phyloP scores from a whole-genome alignment of 441 rosid species.

The Populus hybrid region DNA sequence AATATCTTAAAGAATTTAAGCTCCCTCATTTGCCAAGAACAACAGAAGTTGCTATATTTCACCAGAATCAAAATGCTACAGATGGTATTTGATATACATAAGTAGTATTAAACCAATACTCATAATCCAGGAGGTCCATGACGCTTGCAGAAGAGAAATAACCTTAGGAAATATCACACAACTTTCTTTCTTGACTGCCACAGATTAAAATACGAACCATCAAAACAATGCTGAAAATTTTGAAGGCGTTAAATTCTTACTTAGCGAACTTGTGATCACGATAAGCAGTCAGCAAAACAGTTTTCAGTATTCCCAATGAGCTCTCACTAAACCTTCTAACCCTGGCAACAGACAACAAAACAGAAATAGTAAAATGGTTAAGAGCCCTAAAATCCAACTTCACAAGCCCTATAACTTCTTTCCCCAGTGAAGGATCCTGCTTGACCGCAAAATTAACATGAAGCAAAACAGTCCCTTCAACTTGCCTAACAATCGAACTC shows the following conservation, averaged over 20 bases:
- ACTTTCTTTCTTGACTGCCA: neutral
- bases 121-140: too few relatives aligned
- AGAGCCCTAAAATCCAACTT: conserved; percentile 52
- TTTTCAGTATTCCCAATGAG: conserved; percentile 46
- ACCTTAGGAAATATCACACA: too few relatives aligned
- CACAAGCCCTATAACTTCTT: conserved; percentile 63
- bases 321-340: conserved; percentile 63
- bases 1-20: too few relatives aligned
- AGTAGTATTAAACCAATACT: too few relatives aligned
- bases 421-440: conserved; percentile 83
- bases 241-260: conserved; percentile 33
- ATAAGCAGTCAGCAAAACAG: conserved; percentile 59
- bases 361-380: conserved; percentile 64
- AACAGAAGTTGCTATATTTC: too few relatives aligned
- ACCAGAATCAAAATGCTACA: too few relatives aligned
- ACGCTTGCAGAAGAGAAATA: too few relatives aligned
- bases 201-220: neutral
- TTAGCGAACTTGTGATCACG: conserved; percentile 54
- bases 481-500: conserved; percentile 57
- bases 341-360: conserved; percentile 69
- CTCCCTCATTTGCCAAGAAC: too few relatives aligned
- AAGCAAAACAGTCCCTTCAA: conserved; percentile 80
- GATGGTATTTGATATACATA: too few relatives aligned
- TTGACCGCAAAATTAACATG: conserved; percentile 85
- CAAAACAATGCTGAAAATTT: neutral